phyloP scores from a whole-genome alignment of 805 yeast genomes.

The Dipodascus albidus region DNA sequence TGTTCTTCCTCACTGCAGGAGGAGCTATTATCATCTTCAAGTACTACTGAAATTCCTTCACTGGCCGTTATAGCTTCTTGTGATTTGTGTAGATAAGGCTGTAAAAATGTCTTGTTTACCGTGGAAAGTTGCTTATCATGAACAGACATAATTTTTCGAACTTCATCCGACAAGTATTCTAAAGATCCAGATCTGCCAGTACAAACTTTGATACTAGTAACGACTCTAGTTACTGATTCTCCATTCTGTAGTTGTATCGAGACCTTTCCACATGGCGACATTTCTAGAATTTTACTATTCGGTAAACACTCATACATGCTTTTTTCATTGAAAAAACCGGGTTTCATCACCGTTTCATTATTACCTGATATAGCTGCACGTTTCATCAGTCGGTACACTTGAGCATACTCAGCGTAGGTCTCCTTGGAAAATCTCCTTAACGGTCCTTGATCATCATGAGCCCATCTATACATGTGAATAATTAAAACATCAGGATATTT shows the following conservation, averaged over 20 bases:
- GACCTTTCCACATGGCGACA: constrained; percentile 10
- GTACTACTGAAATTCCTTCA: not conserved
- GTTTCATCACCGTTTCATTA: not conserved
- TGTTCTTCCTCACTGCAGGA: not conserved
- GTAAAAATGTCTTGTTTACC: not conserved
- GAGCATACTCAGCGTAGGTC: constrained; percentile 24
- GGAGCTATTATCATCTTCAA: not conserved
- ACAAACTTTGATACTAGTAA: constrained; percentile 14
- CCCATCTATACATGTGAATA: constrained; percentile 22
- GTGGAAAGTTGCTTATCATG: not conserved
- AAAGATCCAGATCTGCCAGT: constrained; percentile 23
- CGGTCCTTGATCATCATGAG: constrained; percentile 14
- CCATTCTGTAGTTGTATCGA: constrained; percentile 11
- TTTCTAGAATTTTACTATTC: constrained; percentile 11
- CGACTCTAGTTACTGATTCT: constrained; percentile 3
- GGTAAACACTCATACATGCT: constrained; percentile 14
- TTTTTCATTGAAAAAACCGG: constrained; percentile 1
- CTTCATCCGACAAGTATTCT: constrained; percentile 13
- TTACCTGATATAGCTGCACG: constrained; percentile 6
- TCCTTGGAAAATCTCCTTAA: constrained; percentile 20
- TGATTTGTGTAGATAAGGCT: not conserved
- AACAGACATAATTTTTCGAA: constrained; percentile 12
- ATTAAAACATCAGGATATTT: constrained; percentile 5
- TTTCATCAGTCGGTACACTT: constrained; percentile 19
- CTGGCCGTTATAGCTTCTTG: not conserved